phyloP scores from a whole-genome alignment of 768 basidiomycete species.

The Rhodotorula sphaerocarpa region DNA sequence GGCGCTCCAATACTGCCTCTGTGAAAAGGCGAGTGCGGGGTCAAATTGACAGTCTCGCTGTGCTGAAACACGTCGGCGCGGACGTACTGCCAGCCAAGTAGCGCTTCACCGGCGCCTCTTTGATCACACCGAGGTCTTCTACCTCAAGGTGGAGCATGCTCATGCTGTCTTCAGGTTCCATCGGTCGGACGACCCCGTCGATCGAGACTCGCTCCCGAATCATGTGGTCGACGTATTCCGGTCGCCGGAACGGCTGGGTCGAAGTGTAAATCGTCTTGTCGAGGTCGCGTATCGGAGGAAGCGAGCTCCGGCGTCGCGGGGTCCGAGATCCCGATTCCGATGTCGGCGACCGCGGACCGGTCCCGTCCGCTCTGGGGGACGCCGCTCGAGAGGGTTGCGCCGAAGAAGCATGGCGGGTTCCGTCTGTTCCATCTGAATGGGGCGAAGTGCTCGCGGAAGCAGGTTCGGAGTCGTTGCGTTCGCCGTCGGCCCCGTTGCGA shows the following conservation, averaged over 20 bases:
- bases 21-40: slow-evolving; percentile 44
- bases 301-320: neutral
- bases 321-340: slow-evolving; percentile 21
- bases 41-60: neutral
- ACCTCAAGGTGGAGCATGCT: slow-evolving; percentile 58
- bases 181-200: slow-evolving; percentile 66
- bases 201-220: slow-evolving; percentile 84
- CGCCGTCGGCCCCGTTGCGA: neutral
- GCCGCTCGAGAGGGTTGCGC: neutral
- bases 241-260: slow-evolving; percentile 33
- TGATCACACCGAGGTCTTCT: slow-evolving; percentile 63
- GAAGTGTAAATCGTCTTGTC: slow-evolving; percentile 35
- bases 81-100: slow-evolving; percentile 52
- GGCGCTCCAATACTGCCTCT: slow-evolving; percentile 56
- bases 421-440: slow-evolving; percentile 5
- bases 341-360: neutral
- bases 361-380: neutral
- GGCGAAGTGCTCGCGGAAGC: slow-evolving; percentile 7
- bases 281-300: slow-evolving; percentile 7
- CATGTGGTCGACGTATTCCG: slow-evolving; percentile 52
- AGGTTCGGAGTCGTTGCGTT: neutral
- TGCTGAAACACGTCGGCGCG: neutral
- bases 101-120: slow-evolving; percentile 66
- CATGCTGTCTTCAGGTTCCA: slow-evolving; percentile 65
- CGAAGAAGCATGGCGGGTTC: neutral